A percentile compares a stretch with the other conserved stretches of the same genome.
Evolutionary conservation across 805 yeast genomes (phyloP).

Genomic region (Starmerella tilneyi): DNA sequence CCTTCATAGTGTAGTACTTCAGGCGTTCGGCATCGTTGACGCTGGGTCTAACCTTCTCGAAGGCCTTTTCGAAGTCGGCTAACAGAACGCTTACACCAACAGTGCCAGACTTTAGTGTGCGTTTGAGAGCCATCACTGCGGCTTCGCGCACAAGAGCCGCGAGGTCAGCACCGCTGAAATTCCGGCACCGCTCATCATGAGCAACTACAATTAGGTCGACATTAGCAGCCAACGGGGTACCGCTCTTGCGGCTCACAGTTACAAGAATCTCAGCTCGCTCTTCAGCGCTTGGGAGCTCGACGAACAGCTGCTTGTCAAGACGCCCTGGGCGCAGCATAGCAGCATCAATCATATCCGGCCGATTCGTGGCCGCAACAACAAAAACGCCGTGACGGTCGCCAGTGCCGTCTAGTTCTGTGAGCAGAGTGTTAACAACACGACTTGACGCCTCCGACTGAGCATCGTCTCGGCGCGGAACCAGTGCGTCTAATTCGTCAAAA

Average conservation of each 20-base stretch:
- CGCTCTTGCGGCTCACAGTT: slow-evolving; percentile 49
- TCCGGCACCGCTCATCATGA: slow-evolving; percentile 67
- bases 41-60: slow-evolving; percentile 71
- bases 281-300: slow-evolving; percentile 67
- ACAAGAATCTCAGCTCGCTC: slow-evolving; percentile 71
- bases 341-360: slow-evolving; percentile 92
- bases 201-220: slow-evolving; percentile 59
- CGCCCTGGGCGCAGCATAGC: slow-evolving; percentile 94
- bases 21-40: slow-evolving; percentile 76
- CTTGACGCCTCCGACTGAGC: slow-evolving; percentile 81
- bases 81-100: slow-evolving; percentile 42
- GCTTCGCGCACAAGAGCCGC: slow-evolving; percentile 89
- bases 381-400: slow-evolving; percentile 96
- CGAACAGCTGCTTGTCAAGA: slow-evolving; percentile 80
- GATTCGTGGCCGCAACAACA: slow-evolving; percentile 87
- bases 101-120: slow-evolving; percentile 31
- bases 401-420: slow-evolving; percentile 96
- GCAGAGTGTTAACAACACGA: slow-evolving; percentile 84
- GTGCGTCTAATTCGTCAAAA: slow-evolving; percentile 91
- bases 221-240: slow-evolving; percentile 57
- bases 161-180: slow-evolving; percentile 93
- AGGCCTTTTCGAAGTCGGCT: slow-evolving; percentile 61
- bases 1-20: slow-evolving; percentile 65
- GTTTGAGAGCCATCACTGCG: slow-evolving; percentile 69
- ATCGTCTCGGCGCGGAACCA: slow-evolving; percentile 88